Percentiles rank a stretch among this genome's conserved stretches.
These are phyloP conservation scores for Vigna mungo DNA, from an alignment of 306 rosid species.

Conservation along the genomic window DNA sequence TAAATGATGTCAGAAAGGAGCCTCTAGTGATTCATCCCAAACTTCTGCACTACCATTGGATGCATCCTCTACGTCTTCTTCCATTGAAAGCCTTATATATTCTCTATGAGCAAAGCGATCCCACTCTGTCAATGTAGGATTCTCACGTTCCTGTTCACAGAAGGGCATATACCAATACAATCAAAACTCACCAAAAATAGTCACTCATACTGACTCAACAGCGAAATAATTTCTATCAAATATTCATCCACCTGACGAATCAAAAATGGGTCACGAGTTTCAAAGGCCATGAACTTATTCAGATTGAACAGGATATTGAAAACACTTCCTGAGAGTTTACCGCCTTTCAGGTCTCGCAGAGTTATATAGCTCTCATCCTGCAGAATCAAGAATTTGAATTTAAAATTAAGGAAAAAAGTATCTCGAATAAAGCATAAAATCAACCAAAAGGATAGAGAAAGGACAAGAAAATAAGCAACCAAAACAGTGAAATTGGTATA, in stretches of 20 bases:
- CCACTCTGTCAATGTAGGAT: constrained; percentile 99
- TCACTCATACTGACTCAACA: constrained; percentile 20
- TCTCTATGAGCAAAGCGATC: constrained; percentile 99
- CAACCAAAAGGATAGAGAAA: constrained; percentile 34
- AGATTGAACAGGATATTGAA: constrained; percentile 97
- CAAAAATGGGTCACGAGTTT: constrained; percentile 97
- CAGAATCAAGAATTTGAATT: constrained; percentile 45
- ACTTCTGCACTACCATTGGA: constrained; percentile 99
- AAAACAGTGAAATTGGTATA: not conserved
- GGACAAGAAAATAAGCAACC: constrained; percentile 20
- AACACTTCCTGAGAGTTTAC: constrained; percentile 95
- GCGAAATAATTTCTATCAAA: constrained; percentile 18
- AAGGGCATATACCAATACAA: constrained; percentile 39
- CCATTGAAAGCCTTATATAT: constrained; percentile 99
- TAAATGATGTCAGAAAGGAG: constrained; percentile 77
- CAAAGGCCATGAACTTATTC: constrained; percentile 98
- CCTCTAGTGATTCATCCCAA: constrained; percentile 99
- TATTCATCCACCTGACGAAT: constrained; percentile 88
- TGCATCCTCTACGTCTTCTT: constrained; percentile 99
- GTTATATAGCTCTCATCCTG: constrained; percentile 82
- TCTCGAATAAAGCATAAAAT: constrained; percentile 7
- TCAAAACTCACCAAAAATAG: constrained; percentile 43
- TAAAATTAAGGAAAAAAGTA: not conserved
- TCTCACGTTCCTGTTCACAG: constrained; percentile 92
- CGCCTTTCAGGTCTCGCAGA: constrained; percentile 86